Base-by-base conservation (phyloP, 164 flowering plant species). In the Vitis riparia region DNA sequence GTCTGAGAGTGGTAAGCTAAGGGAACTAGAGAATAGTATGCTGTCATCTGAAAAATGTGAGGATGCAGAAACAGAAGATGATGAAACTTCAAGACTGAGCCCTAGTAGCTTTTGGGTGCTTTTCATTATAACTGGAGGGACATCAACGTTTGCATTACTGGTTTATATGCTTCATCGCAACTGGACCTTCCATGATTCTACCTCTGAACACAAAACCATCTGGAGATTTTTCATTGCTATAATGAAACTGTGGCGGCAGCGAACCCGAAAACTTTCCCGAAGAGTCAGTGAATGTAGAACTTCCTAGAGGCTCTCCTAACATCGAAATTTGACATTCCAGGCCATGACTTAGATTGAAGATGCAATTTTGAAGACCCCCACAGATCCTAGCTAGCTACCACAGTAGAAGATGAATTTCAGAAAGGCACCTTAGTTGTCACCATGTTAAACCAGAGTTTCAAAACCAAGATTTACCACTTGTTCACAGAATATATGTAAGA, bases 31-130 rank as follows among this genome's bases (percentile, higher is more conserved):
- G 64, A 51, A 58, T 12, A 55, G 32, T 9, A 55, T 75, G 71
- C 3, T 66, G 50, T 51, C 55, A 3, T 59, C 74, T 47, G 66
- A 58, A 32, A 69, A 51, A 11, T 79, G 81, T 52, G 14, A 13
- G 8, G 65, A 64, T 6, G 9, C 1, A 44, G 72, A 76, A 8
- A 16, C 56, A 23, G 27, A 32, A 1, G 23, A 59, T 16, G 72
- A 69, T 19, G 75, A 65, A 30, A 11, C 15, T 12, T 10, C 9
- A 13, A 72, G 76, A 47, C 63, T 79, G 1, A 63, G 74, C 62
- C 76, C 60, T 23, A 55, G 44, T 9, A 68, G 71, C 71, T 78
- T 78, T 50, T 66, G 67, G 67, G 58, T 68, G 16, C 74, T 75
- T 10, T 72, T 79, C 44, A 29, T 16, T 1, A 56, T 79, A 27